phyloP scores from a whole-genome alignment of 306 rosid species.

The Citrullus colocynthis region DNA sequence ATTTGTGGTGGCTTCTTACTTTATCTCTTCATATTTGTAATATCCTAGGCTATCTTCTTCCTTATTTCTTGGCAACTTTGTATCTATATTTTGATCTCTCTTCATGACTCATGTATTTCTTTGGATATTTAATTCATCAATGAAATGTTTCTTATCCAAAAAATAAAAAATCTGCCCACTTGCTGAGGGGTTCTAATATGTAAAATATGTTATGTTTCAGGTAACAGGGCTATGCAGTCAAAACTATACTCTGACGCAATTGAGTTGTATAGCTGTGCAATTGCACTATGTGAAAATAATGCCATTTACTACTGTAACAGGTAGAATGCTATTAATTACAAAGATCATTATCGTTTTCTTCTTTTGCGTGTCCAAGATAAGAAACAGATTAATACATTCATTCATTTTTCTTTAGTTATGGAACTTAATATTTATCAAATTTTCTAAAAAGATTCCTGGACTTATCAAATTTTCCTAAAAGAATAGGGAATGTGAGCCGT shows the following conservation, averaged over 20 bases:
- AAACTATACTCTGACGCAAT: slow-evolving; percentile 50
- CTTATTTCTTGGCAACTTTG: too few species aligned
- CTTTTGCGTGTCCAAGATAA: background rate
- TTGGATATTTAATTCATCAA: too few species aligned
- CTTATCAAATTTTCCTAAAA: background rate
- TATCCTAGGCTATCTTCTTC: too few species aligned
- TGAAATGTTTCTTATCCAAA: too few species aligned
- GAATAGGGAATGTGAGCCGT: background rate
- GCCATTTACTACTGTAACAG: slow-evolving; percentile 93
- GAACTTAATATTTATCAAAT: background rate
- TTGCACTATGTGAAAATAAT: slow-evolving; percentile 50
- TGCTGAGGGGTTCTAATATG: background rate
- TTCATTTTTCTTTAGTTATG: background rate
- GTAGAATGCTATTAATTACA: slow-evolving; percentile 24
- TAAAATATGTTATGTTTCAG: slow-evolving; percentile 24
- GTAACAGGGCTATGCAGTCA: slow-evolving; percentile 77
- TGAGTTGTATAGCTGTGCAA: slow-evolving; percentile 71
- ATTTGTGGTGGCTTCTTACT: too few species aligned
- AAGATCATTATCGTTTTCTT: background rate
- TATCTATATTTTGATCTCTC: too few species aligned
- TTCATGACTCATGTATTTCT: too few species aligned
- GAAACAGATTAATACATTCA: background rate
- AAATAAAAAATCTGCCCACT: background rate
- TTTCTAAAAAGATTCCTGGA: background rate
- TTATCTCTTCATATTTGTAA: too few species aligned